A percentile compares a stretch with the other conserved stretches of the same genome.
Evolutionary conservation across 169 alveolate species (phyloP).

Genomic region (Ichthyophthirius multifiliis): DNA sequence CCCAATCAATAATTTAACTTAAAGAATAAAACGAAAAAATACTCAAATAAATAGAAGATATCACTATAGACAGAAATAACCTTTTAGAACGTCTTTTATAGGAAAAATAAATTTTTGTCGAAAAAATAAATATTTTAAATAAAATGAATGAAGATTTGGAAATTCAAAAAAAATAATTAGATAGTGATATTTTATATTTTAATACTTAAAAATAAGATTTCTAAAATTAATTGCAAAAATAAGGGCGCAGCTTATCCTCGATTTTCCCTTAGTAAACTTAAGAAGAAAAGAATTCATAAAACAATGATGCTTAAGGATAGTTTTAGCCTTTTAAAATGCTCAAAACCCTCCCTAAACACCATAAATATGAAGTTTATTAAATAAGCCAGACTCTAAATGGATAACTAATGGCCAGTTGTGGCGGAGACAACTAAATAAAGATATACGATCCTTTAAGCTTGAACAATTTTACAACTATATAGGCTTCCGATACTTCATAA

Average conservation of each 20-base stretch:
- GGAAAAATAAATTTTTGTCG: background rate
- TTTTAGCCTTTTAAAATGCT: background rate
- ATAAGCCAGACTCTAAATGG: constrained; percentile 28
- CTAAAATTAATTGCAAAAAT: background rate
- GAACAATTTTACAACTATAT: background rate
- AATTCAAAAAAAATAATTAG: background rate
- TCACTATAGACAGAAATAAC: background rate
- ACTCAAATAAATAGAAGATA: background rate
- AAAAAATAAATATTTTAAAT: background rate
- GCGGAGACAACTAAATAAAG: constrained; percentile 29
- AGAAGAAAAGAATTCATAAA: background rate
- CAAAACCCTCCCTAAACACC: background rate
- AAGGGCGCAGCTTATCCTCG: background rate
- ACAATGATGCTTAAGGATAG: background rate
- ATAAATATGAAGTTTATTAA: constrained; percentile 13
- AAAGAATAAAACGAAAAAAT: background rate
- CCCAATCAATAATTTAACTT: background rate
- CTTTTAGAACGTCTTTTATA: background rate
- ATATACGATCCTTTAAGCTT: constrained; percentile 29
- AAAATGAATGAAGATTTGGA: background rate
- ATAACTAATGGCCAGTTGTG: constrained; percentile 25
- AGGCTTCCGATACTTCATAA: background rate
- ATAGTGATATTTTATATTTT: background rate
- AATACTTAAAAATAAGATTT: background rate
- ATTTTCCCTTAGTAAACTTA: background rate